These are phyloP conservation scores for Monosporascus sp. DNA, from an alignment of 2,329 filamentous ascomycete species.

Conservation along the genomic window DNA sequence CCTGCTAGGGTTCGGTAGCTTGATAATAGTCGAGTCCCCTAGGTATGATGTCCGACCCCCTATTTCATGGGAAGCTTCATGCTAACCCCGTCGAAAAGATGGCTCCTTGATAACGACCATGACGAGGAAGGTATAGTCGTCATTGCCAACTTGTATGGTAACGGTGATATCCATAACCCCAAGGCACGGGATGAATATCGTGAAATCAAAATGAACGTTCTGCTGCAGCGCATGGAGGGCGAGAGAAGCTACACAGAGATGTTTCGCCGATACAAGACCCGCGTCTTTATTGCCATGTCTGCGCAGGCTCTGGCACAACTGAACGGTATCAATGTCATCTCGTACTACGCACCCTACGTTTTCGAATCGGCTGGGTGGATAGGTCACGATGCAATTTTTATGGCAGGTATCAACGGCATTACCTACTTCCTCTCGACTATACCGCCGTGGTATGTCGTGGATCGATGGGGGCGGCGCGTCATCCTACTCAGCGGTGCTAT, in stretches of 20 bases:
- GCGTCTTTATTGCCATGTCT: constrained; percentile 98
- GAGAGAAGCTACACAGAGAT: constrained; percentile 89
- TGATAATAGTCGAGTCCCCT: constrained; percentile 94
- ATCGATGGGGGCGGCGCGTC: constrained; percentile 80
- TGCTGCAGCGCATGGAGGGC: constrained; percentile 89
- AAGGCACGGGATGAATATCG: constrained; percentile 94
- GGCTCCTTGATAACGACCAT: constrained; percentile 95
- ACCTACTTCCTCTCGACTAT: constrained; percentile 90
- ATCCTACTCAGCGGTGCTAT: constrained; percentile 88
- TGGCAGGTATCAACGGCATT: constrained; percentile 92
- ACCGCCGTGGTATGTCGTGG: constrained; percentile 95
- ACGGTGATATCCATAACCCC: constrained; percentile 87
- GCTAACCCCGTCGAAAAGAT: constrained; percentile 51
- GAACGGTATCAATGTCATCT: constrained; percentile 99
- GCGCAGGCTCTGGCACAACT: constrained; percentile 93
- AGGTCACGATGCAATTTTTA: constrained; percentile 84
- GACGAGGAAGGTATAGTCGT: constrained; percentile 98
- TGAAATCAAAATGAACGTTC: constrained; percentile 97
- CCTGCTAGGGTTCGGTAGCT: constrained; percentile 76
- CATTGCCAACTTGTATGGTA: constrained; percentile 94
- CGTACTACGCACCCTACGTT: constrained; percentile 94
- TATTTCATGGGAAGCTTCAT: constrained; percentile 1
- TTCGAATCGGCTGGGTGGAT: constrained; percentile 97
- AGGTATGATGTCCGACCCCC: constrained; percentile 49
- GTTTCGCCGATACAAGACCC: constrained; percentile 87